These are phyloP conservation scores for Crepidotus variabilis DNA, from an alignment of 768 basidiomycete genomes.

Conservation along the genomic window DNA sequence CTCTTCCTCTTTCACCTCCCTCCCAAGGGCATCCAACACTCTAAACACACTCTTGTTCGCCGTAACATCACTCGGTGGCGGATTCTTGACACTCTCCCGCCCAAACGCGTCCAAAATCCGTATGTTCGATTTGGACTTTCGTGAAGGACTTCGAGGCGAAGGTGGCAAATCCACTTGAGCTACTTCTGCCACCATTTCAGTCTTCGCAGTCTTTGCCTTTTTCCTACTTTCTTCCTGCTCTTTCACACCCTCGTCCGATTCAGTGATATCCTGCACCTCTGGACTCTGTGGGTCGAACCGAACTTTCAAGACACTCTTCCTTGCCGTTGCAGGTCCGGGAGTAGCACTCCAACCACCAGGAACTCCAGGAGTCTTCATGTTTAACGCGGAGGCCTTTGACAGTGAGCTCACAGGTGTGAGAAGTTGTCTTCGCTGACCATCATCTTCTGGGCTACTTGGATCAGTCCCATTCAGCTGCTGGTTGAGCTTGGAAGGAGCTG, in stretches of 20 bases:
- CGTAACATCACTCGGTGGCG: constrained; percentile 11
- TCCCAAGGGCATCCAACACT: constrained; percentile 69
- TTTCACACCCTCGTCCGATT: not conserved
- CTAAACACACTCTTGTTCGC: constrained; percentile 43
- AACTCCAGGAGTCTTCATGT: constrained; percentile 57
- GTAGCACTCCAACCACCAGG: constrained; percentile 69
- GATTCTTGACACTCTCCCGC: constrained; percentile 19
- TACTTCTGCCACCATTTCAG: not conserved
- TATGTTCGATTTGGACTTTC: constrained; percentile 24
- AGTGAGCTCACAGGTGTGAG: constrained; percentile 48
- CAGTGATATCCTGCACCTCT: constrained; percentile 4
- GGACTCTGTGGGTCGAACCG: constrained; percentile 54
- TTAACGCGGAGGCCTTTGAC: constrained; percentile 42
- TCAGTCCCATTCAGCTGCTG: not conserved
- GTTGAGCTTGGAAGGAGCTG: constrained; percentile 10
- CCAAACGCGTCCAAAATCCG: constrained; percentile 75
- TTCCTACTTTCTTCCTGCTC: not conserved
- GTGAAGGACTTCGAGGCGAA: constrained; percentile 16
- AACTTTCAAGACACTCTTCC: constrained; percentile 65
- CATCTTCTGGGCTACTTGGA: constrained; percentile 19
- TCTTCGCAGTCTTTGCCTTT: not conserved
- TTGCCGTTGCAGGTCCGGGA: constrained; percentile 32
- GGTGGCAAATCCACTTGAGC: constrained; percentile 1
- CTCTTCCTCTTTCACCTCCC: constrained; percentile 41
- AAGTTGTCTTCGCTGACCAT: constrained; percentile 22